Evolutionary conservation across 345 rosid genomes (phyloP).

Genomic region (Leavenworthia alabamica): DNA sequence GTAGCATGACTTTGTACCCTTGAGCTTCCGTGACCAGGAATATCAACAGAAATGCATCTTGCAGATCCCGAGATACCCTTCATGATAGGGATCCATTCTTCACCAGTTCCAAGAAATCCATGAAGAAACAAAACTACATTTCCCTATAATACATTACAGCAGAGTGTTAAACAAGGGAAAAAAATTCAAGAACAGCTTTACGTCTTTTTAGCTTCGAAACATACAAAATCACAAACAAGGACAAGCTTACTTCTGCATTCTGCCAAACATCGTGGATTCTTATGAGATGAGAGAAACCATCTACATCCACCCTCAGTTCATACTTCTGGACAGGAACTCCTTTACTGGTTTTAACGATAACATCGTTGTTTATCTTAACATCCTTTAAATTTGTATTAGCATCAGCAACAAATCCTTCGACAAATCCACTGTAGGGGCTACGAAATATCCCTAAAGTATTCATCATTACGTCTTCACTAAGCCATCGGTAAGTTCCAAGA

Average conservation of each 20-base stretch:
- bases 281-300: slow-evolving; percentile 44
- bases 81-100: slow-evolving; percentile 89
- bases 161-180: not conserved
- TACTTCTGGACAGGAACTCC: slow-evolving; percentile 45
- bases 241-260: slow-evolving; percentile 41
- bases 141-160: slow-evolving; percentile 39
- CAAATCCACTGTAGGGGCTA: slow-evolving; percentile 40
- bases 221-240: slow-evolving; percentile 7
- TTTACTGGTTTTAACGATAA: slow-evolving; percentile 34
- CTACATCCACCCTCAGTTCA: slow-evolving; percentile 41
- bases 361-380: slow-evolving; percentile 47
- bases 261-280: slow-evolving; percentile 49
- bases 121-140: slow-evolving; percentile 64
- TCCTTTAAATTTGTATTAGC: slow-evolving; percentile 46
- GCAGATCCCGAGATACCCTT: slow-evolving; percentile 62
- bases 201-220: not conserved
- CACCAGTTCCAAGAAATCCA: slow-evolving; percentile 86
- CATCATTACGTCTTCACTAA: slow-evolving; percentile 63
- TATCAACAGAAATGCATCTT: slow-evolving; percentile 79
- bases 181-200: not conserved
- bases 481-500: slow-evolving; percentile 88
- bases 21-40: slow-evolving; percentile 89
- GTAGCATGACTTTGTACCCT: slow-evolving; percentile 28
- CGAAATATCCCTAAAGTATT: slow-evolving; percentile 44
- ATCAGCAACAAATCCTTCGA: slow-evolving; percentile 59